A percentile compares a stretch with the other conserved stretches of the same genome.
phyloP scores from a whole-genome alignment of 495 filamentous ascomycete genomes.

The Aspergillus olivimuriae region DNA sequence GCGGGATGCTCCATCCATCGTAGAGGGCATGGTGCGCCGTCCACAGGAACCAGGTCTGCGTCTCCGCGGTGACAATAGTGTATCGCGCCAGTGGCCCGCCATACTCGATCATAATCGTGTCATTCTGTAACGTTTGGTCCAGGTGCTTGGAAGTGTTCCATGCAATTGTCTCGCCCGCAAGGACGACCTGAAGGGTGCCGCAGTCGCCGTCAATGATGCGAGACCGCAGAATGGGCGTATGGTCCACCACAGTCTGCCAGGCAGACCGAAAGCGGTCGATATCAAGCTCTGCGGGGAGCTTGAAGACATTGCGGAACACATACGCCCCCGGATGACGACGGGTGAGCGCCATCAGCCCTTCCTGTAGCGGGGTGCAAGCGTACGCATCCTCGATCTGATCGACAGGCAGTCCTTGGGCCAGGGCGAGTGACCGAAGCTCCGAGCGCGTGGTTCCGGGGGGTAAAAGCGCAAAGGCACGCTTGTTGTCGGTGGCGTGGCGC shows the following conservation, averaged over 20 bases:
- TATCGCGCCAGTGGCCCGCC: too few species aligned
- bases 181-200: not conserved
- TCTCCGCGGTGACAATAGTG: too few species aligned
- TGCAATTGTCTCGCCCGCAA: too few species aligned
- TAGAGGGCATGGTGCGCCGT: conserved; percentile 2
- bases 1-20: conserved; percentile 2
- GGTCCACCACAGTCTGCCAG: conserved; percentile 24
- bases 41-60: too few species aligned
- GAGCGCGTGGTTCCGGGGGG: too few species aligned
- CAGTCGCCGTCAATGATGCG: conserved; percentile 7
- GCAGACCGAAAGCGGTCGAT: conserved; percentile 12
- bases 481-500: too few species aligned
- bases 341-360: conserved; percentile 47
- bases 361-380: conserved; percentile 53
- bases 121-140: too few species aligned
- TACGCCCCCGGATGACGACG: conserved; percentile 20
- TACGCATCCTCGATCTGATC: conserved; percentile 33
- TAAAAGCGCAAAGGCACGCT: too few species aligned
- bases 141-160: too few species aligned
- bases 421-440: not conserved
- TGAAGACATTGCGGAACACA: conserved; percentile 15
- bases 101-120: too few species aligned
- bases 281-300: not conserved
- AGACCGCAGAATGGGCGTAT: conserved; percentile 42
- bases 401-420: not conserved